A percentile compares a stretch with the other conserved stretches of the same genome.
Conservation (phyloP, 2,329 filamentous ascomycete genomes). For the Botrytis byssoidea region DNA sequence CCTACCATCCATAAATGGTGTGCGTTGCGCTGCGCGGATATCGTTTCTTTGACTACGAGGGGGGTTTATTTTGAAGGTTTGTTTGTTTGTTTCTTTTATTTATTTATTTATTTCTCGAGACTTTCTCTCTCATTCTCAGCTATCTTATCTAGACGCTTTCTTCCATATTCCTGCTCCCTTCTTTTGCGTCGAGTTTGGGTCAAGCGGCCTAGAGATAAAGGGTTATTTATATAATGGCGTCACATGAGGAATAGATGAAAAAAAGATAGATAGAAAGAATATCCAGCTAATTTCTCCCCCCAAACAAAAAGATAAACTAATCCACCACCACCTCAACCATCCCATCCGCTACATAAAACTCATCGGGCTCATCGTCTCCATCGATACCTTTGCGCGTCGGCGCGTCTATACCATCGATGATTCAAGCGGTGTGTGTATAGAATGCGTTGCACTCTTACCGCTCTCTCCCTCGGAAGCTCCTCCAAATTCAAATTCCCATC, state of each 20-base stretch:
- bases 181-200: no score
- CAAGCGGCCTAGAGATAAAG: no score
- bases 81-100: slow-evolving; percentile 23
- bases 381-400: slow-evolving; percentile 50
- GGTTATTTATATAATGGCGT: no score
- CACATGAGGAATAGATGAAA: neutral
- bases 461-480: neutral
- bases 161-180: neutral
- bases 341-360: slow-evolving; percentile 75
- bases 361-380: slow-evolving; percentile 65
- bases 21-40: slow-evolving; percentile 52
- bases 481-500: no score
- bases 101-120: neutral
- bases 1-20: slow-evolving; percentile 61
- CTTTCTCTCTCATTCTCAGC: neutral
- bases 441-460: slow-evolving; percentile 40
- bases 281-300: neutral
- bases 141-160: neutral
- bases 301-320: slow-evolving; percentile 48
- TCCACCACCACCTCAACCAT: slow-evolving; percentile 68
- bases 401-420: slow-evolving; percentile 62
- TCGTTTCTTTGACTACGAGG: slow-evolving; percentile 48
- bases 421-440: slow-evolving; percentile 59
- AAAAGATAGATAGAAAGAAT: neutral
- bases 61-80: slow-evolving; percentile 53